Evolutionary conservation across 73 alveolate genomes (phyloP).

Genomic region (Blepharisma japonicum): DNA sequence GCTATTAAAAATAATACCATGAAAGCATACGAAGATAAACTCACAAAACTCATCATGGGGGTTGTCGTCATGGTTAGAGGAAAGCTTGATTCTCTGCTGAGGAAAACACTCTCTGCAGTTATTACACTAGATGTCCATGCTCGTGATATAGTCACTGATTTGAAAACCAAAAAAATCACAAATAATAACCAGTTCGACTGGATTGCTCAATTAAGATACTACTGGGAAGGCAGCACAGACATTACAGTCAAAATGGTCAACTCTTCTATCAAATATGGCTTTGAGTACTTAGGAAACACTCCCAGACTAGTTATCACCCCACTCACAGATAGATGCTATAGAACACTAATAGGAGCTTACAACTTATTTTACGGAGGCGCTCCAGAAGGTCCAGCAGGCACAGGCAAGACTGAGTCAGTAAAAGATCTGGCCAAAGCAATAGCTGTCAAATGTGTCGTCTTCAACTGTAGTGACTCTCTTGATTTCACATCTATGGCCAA

Average conservation of each 20-base stretch:
- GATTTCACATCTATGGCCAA: slow-evolving; percentile 90
- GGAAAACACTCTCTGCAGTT: slow-evolving; percentile 96
- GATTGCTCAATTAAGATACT: slow-evolving; percentile 99
- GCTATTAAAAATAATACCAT: slow-evolving; percentile 78
- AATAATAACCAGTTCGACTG: slow-evolving; percentile 93
- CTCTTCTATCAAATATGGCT: slow-evolving; percentile 88
- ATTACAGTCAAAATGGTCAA: slow-evolving; percentile 68
- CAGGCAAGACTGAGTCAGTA: slow-evolving; percentile 88
- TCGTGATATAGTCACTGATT: slow-evolving; percentile 91
- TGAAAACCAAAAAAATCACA: slow-evolving; percentile 24
- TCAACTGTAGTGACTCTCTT: slow-evolving; percentile 99
- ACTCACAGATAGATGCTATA: slow-evolving; percentile 98
- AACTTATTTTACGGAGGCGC: slow-evolving; percentile 99
- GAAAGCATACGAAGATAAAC: slow-evolving; percentile 60
- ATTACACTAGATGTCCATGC: slow-evolving; percentile 99
- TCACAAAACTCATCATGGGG: slow-evolving; percentile 77
- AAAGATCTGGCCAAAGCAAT: slow-evolving; percentile 98
- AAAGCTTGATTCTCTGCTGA: slow-evolving; percentile 88
- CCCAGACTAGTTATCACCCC: slow-evolving; percentile 96
- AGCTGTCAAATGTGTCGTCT: slow-evolving; percentile 99
- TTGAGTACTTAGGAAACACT: slow-evolving; percentile 91
- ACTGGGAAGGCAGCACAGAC: slow-evolving; percentile 72
- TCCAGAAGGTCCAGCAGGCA: slow-evolving; percentile 99
- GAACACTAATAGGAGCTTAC: slow-evolving; percentile 99
- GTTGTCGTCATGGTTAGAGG: slow-evolving; percentile 97